These are phyloP conservation scores for Echium plantagineum DNA, from an alignment of 257 asterid species.

Conservation along the genomic window DNA sequence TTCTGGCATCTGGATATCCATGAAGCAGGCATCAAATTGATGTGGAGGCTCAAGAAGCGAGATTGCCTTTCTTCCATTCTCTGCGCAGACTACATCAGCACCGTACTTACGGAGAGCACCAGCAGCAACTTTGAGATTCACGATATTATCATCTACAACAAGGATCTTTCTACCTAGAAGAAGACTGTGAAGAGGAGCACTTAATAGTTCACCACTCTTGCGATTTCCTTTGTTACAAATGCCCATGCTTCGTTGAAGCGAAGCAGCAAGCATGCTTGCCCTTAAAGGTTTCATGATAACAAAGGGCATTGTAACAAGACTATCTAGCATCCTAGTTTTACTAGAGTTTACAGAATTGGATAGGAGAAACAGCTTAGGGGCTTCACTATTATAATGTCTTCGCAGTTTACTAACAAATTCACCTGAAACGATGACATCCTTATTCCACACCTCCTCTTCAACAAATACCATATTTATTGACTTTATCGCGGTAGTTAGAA, in stretches of 20 bases:
- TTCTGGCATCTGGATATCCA: conserved; percentile 99
- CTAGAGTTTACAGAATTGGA: conserved; percentile 41
- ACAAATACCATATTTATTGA: conserved; percentile 39
- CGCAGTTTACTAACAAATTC: conserved; percentile 21
- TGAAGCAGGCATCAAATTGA: conserved; percentile 88
- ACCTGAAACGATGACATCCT: conserved; percentile 22
- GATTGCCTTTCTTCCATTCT: conserved; percentile 65
- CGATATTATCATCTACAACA: conserved; percentile 84
- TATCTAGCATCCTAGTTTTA: conserved; percentile 14
- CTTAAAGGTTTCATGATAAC: conserved; percentile 64
- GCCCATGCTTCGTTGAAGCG: conserved; percentile 73
- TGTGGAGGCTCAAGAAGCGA: conserved; percentile 66
- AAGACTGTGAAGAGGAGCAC: conserved; percentile 45
- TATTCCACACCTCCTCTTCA: conserved; percentile 74
- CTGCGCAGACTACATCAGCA: conserved; percentile 79
- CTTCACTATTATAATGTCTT: conserved; percentile 11
- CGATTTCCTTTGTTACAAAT: conserved; percentile 36
- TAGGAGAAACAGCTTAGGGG: conserved; percentile 43
- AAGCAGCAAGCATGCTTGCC: conserved; percentile 78
- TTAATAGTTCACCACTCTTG: conserved; percentile 37
- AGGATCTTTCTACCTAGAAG: conserved; percentile 69
- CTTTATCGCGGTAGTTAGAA: conserved; percentile 12
- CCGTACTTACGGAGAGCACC: conserved; percentile 84
- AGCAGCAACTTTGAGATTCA: conserved; percentile 83
- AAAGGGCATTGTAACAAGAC: conserved; percentile 27